A percentile compares a stretch with the other conserved stretches of the same genome.
phyloP scores from a whole-genome alignment of 106 monocot species.

The Iris macrosiphon region DNA sequence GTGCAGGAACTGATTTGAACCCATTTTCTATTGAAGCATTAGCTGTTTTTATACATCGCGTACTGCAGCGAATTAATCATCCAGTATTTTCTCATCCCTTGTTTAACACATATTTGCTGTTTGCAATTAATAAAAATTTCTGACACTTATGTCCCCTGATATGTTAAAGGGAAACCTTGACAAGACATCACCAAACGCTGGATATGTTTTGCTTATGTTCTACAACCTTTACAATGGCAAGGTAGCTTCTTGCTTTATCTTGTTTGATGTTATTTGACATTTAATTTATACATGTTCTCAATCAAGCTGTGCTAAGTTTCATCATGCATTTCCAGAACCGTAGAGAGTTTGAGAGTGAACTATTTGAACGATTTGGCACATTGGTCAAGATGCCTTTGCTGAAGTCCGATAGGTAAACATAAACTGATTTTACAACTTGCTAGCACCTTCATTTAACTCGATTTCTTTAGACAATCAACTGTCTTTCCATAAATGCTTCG shows the following conservation, averaged over 20 bases:
- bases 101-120: not conserved
- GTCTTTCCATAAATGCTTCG: too few species aligned
- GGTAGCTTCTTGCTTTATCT: constrained; percentile 47
- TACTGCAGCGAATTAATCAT: constrained; percentile 91
- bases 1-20: constrained; percentile 79
- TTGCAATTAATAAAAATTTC: not conserved
- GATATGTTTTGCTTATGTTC: constrained; percentile 97
- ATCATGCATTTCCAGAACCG: constrained; percentile 48
- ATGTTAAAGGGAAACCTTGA: constrained; percentile 81
- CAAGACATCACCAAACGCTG: constrained; percentile 79
- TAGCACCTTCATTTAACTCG: too few species aligned
- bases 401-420: constrained; percentile 78
- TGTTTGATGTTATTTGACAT: not conserved
- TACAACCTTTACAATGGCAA: constrained; percentile 95
- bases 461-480: too few species aligned
- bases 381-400: constrained; percentile 92
- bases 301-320: not conserved
- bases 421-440: too few species aligned
- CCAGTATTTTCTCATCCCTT: constrained; percentile 43
- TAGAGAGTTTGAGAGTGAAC: constrained; percentile 81
- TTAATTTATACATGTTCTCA: not conserved
- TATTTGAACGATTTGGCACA: constrained; percentile 79
- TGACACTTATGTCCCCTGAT: constrained; percentile 1
- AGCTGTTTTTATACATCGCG: constrained; percentile 94
- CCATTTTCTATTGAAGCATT: constrained; percentile 97